Evolutionary conservation across 805 yeast genomes (phyloP), one percentile per base, ranked within the genome.

Genomic region (Saturnispora dispora): DNA sequence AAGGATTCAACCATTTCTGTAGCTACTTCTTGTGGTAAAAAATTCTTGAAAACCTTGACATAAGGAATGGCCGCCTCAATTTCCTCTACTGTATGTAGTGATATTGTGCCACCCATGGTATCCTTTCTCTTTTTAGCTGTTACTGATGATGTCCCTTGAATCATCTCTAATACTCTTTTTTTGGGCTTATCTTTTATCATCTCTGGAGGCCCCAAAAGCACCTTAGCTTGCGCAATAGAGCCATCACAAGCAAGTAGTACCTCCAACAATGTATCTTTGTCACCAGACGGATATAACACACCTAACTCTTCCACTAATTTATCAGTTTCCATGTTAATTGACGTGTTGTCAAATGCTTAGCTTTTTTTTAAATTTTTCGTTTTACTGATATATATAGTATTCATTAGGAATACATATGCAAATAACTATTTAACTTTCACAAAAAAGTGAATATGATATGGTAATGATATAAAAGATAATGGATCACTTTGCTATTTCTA

Each of bases 171-270:
- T 18, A 23, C 41, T 37, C 41, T 37, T 11, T 37, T 37, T 18
- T 18, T 37, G 17, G 41, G 41, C 13, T 22, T 33, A 20, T 11
- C 13, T 32, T 15, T 33, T 7, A 22, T 20, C 5, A 9, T 7
- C 7, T 32, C 22, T 17, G 45, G 17, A 20, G 42, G 36, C n/a
- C 48, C 45, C 25, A 44, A 30, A 11, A 44, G 18, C n/a, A 28
- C 37, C 25, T 70, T 70, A 1, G 81, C 76, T 9, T 62, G 52
- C 8, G 64, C 61, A 1, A 81, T 40, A 2, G 82, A 75, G 1
- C 85, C 88, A 43, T 71, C 69, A 57, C 85, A 81, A 0, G 76
- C 65, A 1, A 72, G 48, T 11, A 84, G 67, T 3, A 84, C 60
- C 47, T 83, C 88, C 4, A 74, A 59, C 4, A 82, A 61, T 0